These are phyloP conservation scores for Aspergillus quadricinctus DNA, from an alignment of 2,329 filamentous ascomycete species.

Conservation along the genomic window DNA sequence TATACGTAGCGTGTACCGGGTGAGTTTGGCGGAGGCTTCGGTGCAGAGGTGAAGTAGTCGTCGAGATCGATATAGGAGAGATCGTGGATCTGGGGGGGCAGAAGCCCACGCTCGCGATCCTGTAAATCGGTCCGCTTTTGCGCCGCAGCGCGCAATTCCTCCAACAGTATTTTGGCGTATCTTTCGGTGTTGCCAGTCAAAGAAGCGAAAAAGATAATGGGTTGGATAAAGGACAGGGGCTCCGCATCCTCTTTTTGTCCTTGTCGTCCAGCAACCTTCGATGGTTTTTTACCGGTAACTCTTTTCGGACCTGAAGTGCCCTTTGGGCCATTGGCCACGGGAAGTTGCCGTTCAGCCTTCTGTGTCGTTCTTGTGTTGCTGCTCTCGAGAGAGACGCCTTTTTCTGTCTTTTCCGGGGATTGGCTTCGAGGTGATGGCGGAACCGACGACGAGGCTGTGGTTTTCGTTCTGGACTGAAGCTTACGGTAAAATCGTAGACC, in stretches of 20 bases:
- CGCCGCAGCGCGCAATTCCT: slow-evolving; percentile 47
- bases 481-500: slow-evolving; percentile 22
- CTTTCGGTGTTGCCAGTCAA: slow-evolving; percentile 79
- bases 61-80: slow-evolving; percentile 86
- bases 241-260: slow-evolving; percentile 13
- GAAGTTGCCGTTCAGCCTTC: not conserved
- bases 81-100: slow-evolving; percentile 65
- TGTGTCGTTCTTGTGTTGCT: not conserved
- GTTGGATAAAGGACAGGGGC: slow-evolving; percentile 46
- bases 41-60: slow-evolving; percentile 79
- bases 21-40: slow-evolving; percentile 52
- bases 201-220: slow-evolving; percentile 84
- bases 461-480: slow-evolving; percentile 22
- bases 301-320: slow-evolving; percentile 27
- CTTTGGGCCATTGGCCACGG: slow-evolving; percentile 11
- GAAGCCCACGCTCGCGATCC: slow-evolving; percentile 32
- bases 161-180: slow-evolving; percentile 61
- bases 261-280: slow-evolving; percentile 24
- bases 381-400: slow-evolving; percentile 2
- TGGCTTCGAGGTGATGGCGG: slow-evolving; percentile 28
- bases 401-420: slow-evolving; percentile 21
- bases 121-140: slow-evolving; percentile 20
- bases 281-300: slow-evolving; percentile 30
- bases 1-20: slow-evolving; percentile 66
- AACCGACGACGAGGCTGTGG: slow-evolving; percentile 25